phyloP scores from a whole-genome alignment of 495 filamentous ascomycete genomes.

The Podospora fimiseda region DNA sequence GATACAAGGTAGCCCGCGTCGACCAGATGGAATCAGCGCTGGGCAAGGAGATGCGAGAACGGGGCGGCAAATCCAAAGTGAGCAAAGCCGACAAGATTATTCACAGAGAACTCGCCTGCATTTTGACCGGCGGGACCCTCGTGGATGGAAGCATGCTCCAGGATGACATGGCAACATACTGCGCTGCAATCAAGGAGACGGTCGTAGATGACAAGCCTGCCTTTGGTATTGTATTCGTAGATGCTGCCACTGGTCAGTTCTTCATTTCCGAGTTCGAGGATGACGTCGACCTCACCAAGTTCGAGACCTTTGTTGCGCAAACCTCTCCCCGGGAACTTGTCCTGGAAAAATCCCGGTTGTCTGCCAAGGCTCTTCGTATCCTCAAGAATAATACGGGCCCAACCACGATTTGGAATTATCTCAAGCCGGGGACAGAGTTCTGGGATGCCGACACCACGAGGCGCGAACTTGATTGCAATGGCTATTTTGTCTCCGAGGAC shows the following conservation, averaged over 20 bases:
- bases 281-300: constrained; percentile 90
- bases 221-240: constrained; percentile 91
- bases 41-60: constrained; percentile 96
- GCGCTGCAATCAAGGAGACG: constrained; percentile 90
- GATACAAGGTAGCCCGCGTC: constrained; percentile 92
- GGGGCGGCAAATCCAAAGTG: constrained; percentile 47
- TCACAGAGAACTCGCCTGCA: constrained; percentile 78
- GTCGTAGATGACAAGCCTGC: constrained; percentile 67
- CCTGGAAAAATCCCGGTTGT: constrained; percentile 81
- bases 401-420: constrained; percentile 90
- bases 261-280: constrained; percentile 86
- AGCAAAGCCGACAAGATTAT: constrained; percentile 84
- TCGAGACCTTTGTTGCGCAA: constrained; percentile 96
- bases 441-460: constrained; percentile 78
- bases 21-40: constrained; percentile 94
- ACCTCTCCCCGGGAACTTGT: constrained; percentile 83
- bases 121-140: constrained; percentile 86
- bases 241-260: constrained; percentile 94
- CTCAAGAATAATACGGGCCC: constrained; percentile 92
- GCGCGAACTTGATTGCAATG: constrained; percentile 73
- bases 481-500: constrained; percentile 68
- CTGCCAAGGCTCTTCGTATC: constrained; percentile 81
- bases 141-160: constrained; percentile 96
- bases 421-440: constrained; percentile 86
- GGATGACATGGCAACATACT: constrained; percentile 96